Evolutionary conservation across 1,284 basidiomycete genomes (phyloP), one percentile per base, ranked within the genome.

Genomic region (Grifola frondosa): DNA sequence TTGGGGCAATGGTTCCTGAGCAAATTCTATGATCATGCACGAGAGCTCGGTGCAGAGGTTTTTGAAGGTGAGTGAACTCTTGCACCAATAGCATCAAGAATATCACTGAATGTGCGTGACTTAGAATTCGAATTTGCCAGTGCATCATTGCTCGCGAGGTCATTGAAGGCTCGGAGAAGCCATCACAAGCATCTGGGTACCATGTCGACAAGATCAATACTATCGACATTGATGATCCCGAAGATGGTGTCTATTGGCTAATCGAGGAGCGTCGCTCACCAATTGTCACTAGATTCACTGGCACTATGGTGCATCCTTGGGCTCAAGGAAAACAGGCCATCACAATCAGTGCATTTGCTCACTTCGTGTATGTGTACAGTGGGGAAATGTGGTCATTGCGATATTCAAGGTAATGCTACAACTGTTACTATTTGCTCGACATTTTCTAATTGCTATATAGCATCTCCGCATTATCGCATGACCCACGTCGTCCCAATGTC

Each of bases 361-460:
- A 42, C 25, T 35, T 35, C 24, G 23, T 32, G 13, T 36, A 26
- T 23, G 32, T 20, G 11, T 25, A 19, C n/a, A 35, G 32, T 15
- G 24, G 21, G 10, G 23, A 4, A 20, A 34, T 9, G 22, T 42
- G 4, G 40, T 42, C 22, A 23, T 35, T 15, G 40, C 40, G 40
- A 42, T 28, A 13, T 42, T 10, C 40, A 42, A 35, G 19, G 40
- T 42, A 24, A n/a, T n/a, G n/a, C n/a, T n/a, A n/a, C n/a, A n/a
- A n/a, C n/a, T n/a, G n/a, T n/a, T n/a, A n/a, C n/a, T n/a, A n/a
- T n/a, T n/a, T n/a, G n/a, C n/a, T n/a, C n/a, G n/a, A n/a, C n/a
- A n/a, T n/a, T n/a, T n/a, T n/a, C n/a, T n/a, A n/a, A n/a, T n/a
- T n/a, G n/a, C n/a, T n/a, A n/a, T n/a, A n/a, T n/a, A n/a, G n/a